These are phyloP conservation scores for Gamarada debralockiae DNA, from an alignment of 495 filamentous ascomycete species.

Conservation along the genomic window DNA sequence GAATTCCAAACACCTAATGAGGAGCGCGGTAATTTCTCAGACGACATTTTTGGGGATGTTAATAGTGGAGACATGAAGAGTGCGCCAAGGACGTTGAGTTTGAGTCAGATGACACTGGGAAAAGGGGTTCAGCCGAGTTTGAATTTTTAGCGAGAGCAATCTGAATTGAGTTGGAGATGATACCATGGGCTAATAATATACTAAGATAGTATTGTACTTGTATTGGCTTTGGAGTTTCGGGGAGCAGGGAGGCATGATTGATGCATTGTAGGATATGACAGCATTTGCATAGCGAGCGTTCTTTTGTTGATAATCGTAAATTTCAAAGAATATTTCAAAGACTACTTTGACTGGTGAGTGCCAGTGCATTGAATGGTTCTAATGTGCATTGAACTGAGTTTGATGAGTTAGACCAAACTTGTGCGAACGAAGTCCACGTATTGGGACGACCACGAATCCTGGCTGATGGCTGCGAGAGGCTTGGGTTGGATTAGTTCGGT, in stretches of 20 bases:
- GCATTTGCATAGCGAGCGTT: not conserved
- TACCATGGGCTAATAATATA: not conserved
- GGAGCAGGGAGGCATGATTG: not conserved
- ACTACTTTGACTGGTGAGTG: no score
- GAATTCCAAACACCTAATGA: slow-evolving; percentile 42
- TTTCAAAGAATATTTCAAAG: no score
- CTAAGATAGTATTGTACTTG: not conserved
- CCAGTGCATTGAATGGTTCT: no score
- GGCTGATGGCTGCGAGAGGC: no score
- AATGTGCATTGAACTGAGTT: no score
- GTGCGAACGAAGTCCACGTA: no score
- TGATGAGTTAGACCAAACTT: no score
- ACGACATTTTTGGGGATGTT: slow-evolving; percentile 43
- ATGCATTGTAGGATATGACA: not conserved
- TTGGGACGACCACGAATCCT: no score
- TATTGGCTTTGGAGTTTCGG: not conserved
- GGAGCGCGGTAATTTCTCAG: slow-evolving; percentile 28
- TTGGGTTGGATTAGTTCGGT: no score
- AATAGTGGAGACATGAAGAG: slow-evolving; percentile 33
- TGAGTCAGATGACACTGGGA: slow-evolving; percentile 44
- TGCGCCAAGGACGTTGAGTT: slow-evolving; percentile 42
- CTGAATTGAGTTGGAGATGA: not conserved
- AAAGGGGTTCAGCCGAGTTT: slow-evolving; percentile 9
- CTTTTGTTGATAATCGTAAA: no score
- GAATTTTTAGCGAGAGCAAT: slow-evolving; percentile 1